A percentile compares a stretch with the other conserved stretches of the same genome.
These are phyloP conservation scores for Zygosaccharomyces rouxii DNA, from an alignment of 805 yeast species.

Conservation along the genomic window DNA sequence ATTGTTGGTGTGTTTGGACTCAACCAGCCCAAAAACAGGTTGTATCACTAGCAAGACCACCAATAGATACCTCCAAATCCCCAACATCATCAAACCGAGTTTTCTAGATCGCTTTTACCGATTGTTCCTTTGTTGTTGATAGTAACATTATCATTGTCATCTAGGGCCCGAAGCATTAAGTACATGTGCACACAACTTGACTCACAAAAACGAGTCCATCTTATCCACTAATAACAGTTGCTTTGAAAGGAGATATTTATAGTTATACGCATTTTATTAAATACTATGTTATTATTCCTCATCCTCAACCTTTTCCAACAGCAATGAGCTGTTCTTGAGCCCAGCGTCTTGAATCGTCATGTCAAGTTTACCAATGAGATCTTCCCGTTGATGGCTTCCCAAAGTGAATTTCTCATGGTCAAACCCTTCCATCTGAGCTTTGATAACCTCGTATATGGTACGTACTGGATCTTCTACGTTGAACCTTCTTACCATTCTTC, in stretches of 20 bases:
- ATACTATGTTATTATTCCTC: conserved; percentile 3
- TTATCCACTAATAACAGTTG: background rate
- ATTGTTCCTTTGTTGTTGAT: background rate
- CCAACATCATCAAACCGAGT: conserved; percentile 1
- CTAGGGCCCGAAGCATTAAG: background rate
- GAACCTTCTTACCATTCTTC: conserved; percentile 70
- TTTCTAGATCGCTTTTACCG: background rate
- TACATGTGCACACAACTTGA: background rate
- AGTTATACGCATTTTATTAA: background rate
- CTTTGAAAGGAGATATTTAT: background rate
- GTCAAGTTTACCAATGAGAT: conserved; percentile 51
- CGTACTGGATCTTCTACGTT: conserved; percentile 51
- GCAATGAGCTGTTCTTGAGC: conserved; percentile 72
- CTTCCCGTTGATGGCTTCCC: conserved; percentile 49
- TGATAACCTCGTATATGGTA: conserved; percentile 60
- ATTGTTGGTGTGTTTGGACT: conserved; percentile 51
- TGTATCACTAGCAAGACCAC: conserved; percentile 1
- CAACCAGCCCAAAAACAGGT: conserved; percentile 1
- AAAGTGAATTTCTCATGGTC: conserved; percentile 49
- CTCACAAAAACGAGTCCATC: background rate
- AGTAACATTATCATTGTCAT: background rate
- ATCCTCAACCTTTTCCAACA: conserved; percentile 50
- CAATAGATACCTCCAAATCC: conserved; percentile 4
- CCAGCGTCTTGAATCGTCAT: conserved; percentile 68
- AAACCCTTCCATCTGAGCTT: conserved; percentile 47